Evolutionary conservation across 148 eudicot genomes (phyloP).

Genomic region (Arbutus unedo): DNA sequence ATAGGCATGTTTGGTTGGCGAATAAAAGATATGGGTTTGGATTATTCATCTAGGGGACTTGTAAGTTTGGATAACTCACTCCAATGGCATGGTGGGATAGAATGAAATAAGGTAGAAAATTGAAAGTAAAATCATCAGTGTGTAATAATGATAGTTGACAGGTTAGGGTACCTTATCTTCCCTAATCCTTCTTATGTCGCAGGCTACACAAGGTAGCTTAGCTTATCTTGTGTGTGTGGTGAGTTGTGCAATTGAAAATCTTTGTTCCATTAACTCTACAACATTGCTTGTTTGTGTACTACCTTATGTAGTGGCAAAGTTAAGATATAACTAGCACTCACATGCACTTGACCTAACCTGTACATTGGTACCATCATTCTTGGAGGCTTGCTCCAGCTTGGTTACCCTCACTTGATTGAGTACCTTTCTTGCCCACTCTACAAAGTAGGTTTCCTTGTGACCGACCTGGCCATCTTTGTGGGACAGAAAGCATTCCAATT

Average conservation of each 20-base stretch:
- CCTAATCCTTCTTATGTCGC: too few species aligned
- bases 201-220: background rate
- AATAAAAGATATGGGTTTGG: background rate
- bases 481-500: slow-evolving; percentile 26
- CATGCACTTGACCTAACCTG: slow-evolving; percentile 12
- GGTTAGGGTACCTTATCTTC: background rate
- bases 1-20: background rate
- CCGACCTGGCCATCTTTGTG: slow-evolving; percentile 37
- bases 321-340: slow-evolving; percentile 11
- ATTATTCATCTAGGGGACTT: background rate
- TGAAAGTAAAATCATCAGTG: background rate
- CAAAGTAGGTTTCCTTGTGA: slow-evolving; percentile 40
- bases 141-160: background rate
- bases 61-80: background rate
- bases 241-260: background rate
- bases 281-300: slow-evolving; percentile 5
- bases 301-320: background rate
- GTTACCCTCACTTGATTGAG: slow-evolving; percentile 21
- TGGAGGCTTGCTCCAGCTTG: slow-evolving; percentile 28
- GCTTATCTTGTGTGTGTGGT: background rate
- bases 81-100: background rate
- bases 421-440: slow-evolving; percentile 35
- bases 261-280: background rate
- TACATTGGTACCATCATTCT: background rate
- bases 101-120: background rate